These are phyloP conservation scores for Rutstroemia sp. DNA, from an alignment of 2,329 filamentous ascomycete species.

Conservation along the genomic window DNA sequence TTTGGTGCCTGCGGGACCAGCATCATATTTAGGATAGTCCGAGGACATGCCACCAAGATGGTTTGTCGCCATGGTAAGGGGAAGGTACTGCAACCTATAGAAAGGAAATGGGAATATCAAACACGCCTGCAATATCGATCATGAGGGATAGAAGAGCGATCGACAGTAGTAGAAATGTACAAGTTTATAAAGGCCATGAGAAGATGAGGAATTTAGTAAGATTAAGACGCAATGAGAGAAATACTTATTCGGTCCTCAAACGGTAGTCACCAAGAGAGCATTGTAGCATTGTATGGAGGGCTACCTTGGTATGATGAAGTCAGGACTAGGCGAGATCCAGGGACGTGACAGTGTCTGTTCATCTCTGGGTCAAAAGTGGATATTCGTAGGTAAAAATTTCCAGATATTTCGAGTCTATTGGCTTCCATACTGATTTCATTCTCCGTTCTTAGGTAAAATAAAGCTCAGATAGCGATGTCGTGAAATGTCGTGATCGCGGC, in stretches of 20 bases:
- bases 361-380: background rate
- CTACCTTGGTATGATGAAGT: background rate
- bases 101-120: too few relatives aligned
- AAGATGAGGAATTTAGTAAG: background rate
- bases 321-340: background rate
- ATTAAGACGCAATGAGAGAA: background rate
- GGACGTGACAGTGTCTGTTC: background rate
- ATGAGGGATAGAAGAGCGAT: background rate
- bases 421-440: background rate
- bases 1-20: background rate
- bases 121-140: background rate
- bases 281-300: background rate
- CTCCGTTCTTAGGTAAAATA: background rate
- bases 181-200: background rate
- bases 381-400: background rate
- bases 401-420: background rate
- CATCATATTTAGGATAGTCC: background rate
- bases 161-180: background rate
- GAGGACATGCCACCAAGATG: background rate
- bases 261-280: background rate
- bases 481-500: background rate
- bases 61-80: background rate
- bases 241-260: background rate
- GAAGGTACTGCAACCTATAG: too few relatives aligned
- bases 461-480: background rate